Conservation (phyloP, 768 basidiomycete species). For the Russula virescens region DNA sequence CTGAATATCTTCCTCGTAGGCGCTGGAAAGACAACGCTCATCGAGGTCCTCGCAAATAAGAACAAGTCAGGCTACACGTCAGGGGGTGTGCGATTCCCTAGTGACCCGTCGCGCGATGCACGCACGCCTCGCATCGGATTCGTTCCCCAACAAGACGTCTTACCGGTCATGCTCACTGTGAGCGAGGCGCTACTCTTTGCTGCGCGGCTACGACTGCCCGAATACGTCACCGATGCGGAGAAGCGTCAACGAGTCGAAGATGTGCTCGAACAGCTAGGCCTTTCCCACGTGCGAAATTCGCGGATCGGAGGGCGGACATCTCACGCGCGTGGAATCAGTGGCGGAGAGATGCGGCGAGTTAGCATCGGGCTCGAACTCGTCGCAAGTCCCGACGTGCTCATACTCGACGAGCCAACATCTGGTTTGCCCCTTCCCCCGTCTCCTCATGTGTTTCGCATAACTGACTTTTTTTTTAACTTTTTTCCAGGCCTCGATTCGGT, state of each 20-base stretch:
- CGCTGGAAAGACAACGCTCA: constrained; percentile 86
- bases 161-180: constrained; percentile 59
- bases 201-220: constrained; percentile 78
- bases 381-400: constrained; percentile 51
- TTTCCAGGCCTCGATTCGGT: constrained; percentile 34
- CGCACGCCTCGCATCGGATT: constrained; percentile 62
- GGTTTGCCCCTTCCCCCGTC: constrained; percentile 46
- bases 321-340: constrained; percentile 58
- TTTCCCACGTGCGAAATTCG: constrained; percentile 59
- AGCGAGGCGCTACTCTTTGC: constrained; percentile 70
- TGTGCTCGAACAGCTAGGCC: constrained; percentile 73
- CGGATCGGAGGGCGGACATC: constrained; percentile 66
- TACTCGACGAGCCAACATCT: constrained; percentile 59
- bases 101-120: constrained; percentile 29
- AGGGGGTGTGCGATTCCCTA: constrained; percentile 58
- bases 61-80: constrained; percentile 63
- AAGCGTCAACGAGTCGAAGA: constrained; percentile 62
- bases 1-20: constrained; percentile 33
- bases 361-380: constrained; percentile 58
- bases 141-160: constrained; percentile 81
- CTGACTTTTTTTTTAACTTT: constrained; percentile 25
- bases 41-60: constrained; percentile 86
- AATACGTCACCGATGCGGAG: constrained; percentile 53
- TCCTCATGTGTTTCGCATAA: neutral
- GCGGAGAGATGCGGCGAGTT: constrained; percentile 61